A percentile compares a stretch with the other conserved stretches of the same genome.
Conservation (phyloP, 331 rosid species). For the Erythrophleum ivorense region DNA sequence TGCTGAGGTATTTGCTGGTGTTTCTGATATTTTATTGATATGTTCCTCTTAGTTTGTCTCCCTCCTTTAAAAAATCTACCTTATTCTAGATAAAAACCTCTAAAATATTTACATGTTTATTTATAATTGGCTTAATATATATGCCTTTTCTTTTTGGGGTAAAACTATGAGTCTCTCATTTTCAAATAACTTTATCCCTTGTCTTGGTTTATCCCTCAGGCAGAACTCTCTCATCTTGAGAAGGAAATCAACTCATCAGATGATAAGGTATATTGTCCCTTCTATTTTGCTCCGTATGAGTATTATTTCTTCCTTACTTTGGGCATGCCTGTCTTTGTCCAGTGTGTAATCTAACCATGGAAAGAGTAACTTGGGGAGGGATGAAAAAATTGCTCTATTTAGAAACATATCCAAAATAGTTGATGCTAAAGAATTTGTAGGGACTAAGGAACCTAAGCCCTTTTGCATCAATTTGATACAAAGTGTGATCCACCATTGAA, state of each 20-base stretch:
- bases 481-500: too few species aligned
- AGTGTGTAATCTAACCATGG: too few species aligned
- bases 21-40: constrained; percentile 2
- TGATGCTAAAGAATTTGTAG: too few species aligned
- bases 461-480: too few species aligned
- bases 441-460: too few species aligned
- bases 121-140: too few species aligned
- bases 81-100: not conserved
- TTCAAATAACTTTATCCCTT: not conserved
- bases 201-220: not conserved
- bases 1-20: constrained; percentile 48
- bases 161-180: not conserved
- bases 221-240: not conserved
- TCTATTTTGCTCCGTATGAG: not conserved
- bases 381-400: not conserved
- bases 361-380: not conserved
- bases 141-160: too few species aligned
- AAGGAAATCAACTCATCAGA: not conserved
- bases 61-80: not conserved
- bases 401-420: too few species aligned
- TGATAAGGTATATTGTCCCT: not conserved
- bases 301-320: too few species aligned
- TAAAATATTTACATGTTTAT: not conserved
- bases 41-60: not conserved
- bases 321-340: too few species aligned